These are phyloP conservation scores for Barbarea vulgaris DNA, from an alignment of 345 rosid genomes.

Conservation along the genomic window DNA sequence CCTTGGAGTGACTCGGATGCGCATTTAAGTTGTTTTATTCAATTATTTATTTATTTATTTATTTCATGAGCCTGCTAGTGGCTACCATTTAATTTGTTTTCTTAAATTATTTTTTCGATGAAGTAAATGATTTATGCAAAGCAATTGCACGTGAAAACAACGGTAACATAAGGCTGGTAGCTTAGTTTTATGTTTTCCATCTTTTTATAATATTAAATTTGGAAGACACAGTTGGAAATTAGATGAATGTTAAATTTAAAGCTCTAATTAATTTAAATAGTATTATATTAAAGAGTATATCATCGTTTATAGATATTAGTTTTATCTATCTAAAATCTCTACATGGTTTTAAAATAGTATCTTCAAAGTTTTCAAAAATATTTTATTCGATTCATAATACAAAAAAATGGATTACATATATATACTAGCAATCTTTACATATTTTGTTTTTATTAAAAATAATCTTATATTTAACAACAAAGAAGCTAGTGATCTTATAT, in stretches of 20 bases:
- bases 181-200: neutral
- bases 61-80: constrained; percentile 19
- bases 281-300: neutral
- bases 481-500: neutral
- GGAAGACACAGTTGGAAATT: neutral
- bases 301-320: neutral
- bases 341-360: neutral
- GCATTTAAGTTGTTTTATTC: constrained; percentile 34
- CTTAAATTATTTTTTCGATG: neutral
- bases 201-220: neutral
- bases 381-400: neutral
- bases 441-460: too few species aligned
- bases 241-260: neutral
- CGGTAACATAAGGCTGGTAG: constrained; percentile 26
- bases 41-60: constrained; percentile 6
- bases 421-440: neutral
- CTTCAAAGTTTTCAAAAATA: neutral
- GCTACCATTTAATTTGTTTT: constrained; percentile 22
- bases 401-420: neutral
- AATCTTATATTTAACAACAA: neutral
- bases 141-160: constrained; percentile 40
- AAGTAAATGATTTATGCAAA: constrained; percentile 24
- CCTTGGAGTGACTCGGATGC: constrained; percentile 45
- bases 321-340: neutral
- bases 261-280: neutral